These are phyloP conservation scores for Amaranthus hypochondriacus DNA, from an alignment of 148 eudicot genomes.

Conservation along the genomic window DNA sequence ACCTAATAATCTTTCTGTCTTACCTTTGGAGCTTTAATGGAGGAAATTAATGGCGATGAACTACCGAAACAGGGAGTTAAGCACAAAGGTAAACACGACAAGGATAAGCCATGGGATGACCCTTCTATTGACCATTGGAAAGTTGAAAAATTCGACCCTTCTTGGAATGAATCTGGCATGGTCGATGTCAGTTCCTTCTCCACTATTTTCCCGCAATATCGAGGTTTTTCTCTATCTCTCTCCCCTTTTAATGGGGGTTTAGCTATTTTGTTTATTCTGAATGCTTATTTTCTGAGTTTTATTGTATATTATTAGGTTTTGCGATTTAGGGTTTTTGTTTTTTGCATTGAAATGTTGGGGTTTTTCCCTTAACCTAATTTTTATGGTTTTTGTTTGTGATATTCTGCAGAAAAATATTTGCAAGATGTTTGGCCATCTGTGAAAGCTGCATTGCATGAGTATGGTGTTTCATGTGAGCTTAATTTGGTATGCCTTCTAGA, in stretches of 20 bases:
- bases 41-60: slow-evolving; percentile 10
- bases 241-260: background rate
- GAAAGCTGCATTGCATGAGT: slow-evolving; percentile 55
- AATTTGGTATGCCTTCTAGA: slow-evolving; percentile 48
- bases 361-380: background rate
- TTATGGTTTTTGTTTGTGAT: background rate
- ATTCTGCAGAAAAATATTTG: slow-evolving; percentile 55
- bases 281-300: background rate
- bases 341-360: no score
- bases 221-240: slow-evolving; percentile 37
- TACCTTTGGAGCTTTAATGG: background rate
- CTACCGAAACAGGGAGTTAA: slow-evolving; percentile 24
- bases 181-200: slow-evolving; percentile 76
- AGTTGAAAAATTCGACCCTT: slow-evolving; percentile 74
- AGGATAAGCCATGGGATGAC: slow-evolving; percentile 89
- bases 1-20: no score
- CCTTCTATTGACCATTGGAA: slow-evolving; percentile 79
- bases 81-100: slow-evolving; percentile 92
- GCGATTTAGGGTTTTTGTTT: background rate
- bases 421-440: slow-evolving; percentile 78
- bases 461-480: slow-evolving; percentile 59
- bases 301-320: background rate
- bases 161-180: slow-evolving; percentile 71
- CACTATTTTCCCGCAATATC: slow-evolving; percentile 85
- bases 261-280: background rate